Percentiles rank a stretch among this genome's conserved stretches.
These are phyloP conservation scores for Hanseniaspora vineae DNA, from an alignment of 805 yeast species.

Conservation along the genomic window DNA sequence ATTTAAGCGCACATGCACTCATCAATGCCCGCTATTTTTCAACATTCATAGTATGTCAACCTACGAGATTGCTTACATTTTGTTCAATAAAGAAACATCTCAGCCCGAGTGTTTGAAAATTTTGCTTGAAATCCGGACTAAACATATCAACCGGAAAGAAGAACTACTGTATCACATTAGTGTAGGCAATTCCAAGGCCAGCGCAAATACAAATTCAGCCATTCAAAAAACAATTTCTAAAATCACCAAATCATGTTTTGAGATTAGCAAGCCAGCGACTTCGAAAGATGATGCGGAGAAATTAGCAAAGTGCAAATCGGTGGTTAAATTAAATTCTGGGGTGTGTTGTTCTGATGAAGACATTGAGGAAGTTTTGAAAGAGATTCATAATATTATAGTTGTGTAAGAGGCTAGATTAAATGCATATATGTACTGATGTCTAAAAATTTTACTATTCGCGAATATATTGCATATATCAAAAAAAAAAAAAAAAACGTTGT, in stretches of 20 bases:
- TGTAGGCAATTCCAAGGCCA: background rate
- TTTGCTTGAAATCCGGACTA: background rate
- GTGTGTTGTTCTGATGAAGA: constrained; percentile 21
- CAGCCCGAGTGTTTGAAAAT: background rate
- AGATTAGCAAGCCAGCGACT: background rate
- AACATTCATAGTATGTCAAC: constrained; percentile 2
- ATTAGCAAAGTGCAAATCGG: constrained; percentile 3
- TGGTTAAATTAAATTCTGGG: constrained; percentile 18
- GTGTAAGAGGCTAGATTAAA: background rate
- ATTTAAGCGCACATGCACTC: constrained; percentile 4
- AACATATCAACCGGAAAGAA: background rate
- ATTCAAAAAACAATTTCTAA: background rate
- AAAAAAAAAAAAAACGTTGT: no score
- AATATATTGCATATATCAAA: constrained; percentile 1
- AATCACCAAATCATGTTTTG: background rate
- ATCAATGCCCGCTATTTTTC: background rate
- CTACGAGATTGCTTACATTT: constrained; percentile 1
- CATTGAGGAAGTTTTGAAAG: constrained; percentile 15
- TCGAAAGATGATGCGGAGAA: background rate
- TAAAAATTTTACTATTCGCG: no score
- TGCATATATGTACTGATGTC: no score
- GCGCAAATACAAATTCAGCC: background rate
- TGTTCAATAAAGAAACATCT: background rate
- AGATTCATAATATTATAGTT: constrained; percentile 16
- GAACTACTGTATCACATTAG: background rate